Conservation (phyloP, 345 rosid genomes). For the Camelina laxa region DNA sequence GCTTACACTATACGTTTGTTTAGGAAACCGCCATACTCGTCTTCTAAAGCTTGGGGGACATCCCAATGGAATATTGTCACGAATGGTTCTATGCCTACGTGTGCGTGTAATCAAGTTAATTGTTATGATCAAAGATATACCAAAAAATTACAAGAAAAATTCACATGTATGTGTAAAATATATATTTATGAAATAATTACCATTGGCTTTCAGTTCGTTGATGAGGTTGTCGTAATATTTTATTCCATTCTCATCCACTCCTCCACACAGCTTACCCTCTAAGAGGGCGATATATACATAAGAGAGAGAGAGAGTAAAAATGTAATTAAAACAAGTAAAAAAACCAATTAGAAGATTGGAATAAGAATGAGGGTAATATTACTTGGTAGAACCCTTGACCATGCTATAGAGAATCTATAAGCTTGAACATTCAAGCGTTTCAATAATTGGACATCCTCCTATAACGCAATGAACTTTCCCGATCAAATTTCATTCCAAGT, state of each 20-base stretch:
- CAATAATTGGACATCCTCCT: constrained; percentile 4
- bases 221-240: constrained; percentile 9
- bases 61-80: constrained; percentile 52
- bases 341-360: not conserved
- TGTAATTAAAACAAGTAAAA: no score
- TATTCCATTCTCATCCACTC: constrained; percentile 21
- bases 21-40: not conserved
- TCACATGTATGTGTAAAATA: not conserved
- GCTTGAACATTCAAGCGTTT: not conserved
- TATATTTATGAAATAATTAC: not conserved
- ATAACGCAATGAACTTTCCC: not conserved
- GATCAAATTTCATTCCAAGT: not conserved
- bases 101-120: not conserved
- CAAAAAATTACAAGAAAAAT: not conserved
- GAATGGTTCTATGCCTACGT: constrained; percentile 47
- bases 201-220: constrained; percentile 9
- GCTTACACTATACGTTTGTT: not conserved
- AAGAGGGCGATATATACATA: not conserved
- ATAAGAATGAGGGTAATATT: not conserved
- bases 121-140: not conserved
- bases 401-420: not conserved
- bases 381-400: not conserved
- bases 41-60: constrained; percentile 52
- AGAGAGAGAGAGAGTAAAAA: not conserved
- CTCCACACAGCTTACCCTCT: constrained; percentile 6